Conservation (phyloP, 345 rosid genomes). For the Mangifera indica region DNA sequence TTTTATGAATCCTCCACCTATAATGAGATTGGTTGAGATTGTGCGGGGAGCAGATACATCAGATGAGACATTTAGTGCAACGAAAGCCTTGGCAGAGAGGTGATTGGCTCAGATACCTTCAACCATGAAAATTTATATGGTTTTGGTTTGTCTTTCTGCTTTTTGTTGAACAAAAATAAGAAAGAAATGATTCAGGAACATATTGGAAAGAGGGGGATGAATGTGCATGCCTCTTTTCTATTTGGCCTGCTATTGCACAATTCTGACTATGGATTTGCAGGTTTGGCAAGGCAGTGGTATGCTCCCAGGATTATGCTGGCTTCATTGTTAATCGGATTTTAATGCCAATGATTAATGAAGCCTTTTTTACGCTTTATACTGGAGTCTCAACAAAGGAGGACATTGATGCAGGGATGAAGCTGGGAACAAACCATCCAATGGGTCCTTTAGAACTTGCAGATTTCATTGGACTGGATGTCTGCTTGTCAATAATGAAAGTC, state of each 20-base stretch:
- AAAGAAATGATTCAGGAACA: background rate
- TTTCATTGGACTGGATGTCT: conserved; percentile 76
- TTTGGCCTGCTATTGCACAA: no score
- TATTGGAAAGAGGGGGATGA: background rate
- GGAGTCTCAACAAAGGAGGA: conserved; percentile 95
- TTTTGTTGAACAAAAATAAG: background rate
- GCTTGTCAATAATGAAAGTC: conserved; percentile 80
- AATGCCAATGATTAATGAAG: conserved; percentile 98
- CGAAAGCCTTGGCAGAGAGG: conserved; percentile 80
- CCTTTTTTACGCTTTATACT: conserved; percentile 73
- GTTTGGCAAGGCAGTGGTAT: conserved; percentile 71
- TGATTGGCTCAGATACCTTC: conserved; percentile 19
- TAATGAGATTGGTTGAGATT: conserved; percentile 89
- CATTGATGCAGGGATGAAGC: conserved; percentile 86
- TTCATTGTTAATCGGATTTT: conserved; percentile 85
- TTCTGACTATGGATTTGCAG: conserved; percentile 36
- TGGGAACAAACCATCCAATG: conserved; percentile 92
- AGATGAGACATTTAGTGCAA: conserved; percentile 58
- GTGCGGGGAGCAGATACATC: conserved; percentile 86
- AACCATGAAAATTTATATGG: background rate
- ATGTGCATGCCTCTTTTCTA: background rate
- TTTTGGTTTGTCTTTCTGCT: background rate
- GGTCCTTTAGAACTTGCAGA: conserved; percentile 89
- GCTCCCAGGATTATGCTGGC: conserved; percentile 78
- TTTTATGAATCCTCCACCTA: conserved; percentile 97